Percentiles rank a stretch among this genome's conserved stretches.
These are phyloP conservation scores for Lichtheimia ornata DNA, from an alignment of 371 early-diverging fungal genomes.

Conservation along the genomic window DNA sequence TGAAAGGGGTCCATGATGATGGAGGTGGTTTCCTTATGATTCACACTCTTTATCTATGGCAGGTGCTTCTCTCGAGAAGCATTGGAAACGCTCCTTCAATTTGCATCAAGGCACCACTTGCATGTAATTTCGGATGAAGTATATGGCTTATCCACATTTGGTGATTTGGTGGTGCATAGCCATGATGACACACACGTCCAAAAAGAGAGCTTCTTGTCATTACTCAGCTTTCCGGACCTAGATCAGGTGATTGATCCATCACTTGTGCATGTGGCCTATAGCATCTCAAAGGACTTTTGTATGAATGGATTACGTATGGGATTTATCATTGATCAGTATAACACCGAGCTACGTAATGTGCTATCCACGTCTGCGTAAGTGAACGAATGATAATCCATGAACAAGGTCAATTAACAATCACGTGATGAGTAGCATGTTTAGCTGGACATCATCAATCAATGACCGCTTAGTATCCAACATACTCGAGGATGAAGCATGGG, in stretches of 20 bases:
- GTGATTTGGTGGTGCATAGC: conserved; percentile 19
- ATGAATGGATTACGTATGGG: conserved; percentile 73
- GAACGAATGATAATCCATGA: no score
- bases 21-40: no score
- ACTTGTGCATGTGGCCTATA: conserved; percentile 71
- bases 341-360: conserved; percentile 41
- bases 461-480: conserved; percentile 59
- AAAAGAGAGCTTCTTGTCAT: conserved; percentile 50
- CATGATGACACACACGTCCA: no score
- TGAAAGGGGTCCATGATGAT: not conserved
- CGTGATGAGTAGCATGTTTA: conserved; percentile 38
- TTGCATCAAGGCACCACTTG: conserved; percentile 61
- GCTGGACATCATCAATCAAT: conserved; percentile 54
- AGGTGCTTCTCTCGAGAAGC: conserved; percentile 54
- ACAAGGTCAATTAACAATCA: no score
- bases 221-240: conserved; percentile 56
- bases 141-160: conserved; percentile 74
- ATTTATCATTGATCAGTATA: conserved; percentile 67
- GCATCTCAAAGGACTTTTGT: conserved; percentile 79
- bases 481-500: conserved; percentile 54
- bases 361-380: conserved; percentile 43
- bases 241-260: conserved; percentile 61
- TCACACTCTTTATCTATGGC: not conserved
- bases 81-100: conserved; percentile 56
- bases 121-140: conserved; percentile 82